Evolutionary conservation across 1,284 basidiomycete species (phyloP).

Genomic region (Rhizoctonia solani): DNA sequence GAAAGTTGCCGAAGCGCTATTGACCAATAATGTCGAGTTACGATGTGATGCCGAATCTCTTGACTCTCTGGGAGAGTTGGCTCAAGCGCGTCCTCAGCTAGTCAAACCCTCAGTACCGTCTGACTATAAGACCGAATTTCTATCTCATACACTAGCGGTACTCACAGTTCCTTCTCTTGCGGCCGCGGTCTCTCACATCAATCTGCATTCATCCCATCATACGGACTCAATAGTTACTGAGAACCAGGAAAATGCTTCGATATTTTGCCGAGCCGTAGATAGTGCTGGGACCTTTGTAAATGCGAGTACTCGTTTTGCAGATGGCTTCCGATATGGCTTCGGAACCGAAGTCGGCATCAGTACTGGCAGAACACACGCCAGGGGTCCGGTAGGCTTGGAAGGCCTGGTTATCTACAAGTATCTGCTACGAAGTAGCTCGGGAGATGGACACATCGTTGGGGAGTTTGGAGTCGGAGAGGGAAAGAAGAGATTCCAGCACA

Average conservation of each 20-base stretch:
- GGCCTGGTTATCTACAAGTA: slow-evolving; percentile 97
- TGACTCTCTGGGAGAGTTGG: slow-evolving; percentile 46
- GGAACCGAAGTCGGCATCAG: slow-evolving; percentile 98
- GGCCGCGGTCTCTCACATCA: slow-evolving; percentile 87
- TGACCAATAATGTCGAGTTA: slow-evolving; percentile 72
- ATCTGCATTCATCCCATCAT: slow-evolving; percentile 91
- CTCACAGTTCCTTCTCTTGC: slow-evolving; percentile 69
- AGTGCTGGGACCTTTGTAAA: slow-evolving; percentile 95
- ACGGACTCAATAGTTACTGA: slow-evolving; percentile 96
- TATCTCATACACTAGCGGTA: slow-evolving; percentile 83
- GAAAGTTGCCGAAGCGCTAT: slow-evolving; percentile 71
- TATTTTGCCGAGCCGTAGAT: slow-evolving; percentile 87
- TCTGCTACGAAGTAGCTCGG: slow-evolving; percentile 74
- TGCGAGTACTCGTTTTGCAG: slow-evolving; percentile 92
- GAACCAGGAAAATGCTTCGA: slow-evolving; percentile 62
- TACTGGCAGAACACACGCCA: slow-evolving; percentile 94
- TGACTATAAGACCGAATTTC: slow-evolving; percentile 87
- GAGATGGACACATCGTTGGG: slow-evolving; percentile 74
- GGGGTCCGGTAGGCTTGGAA: slow-evolving; percentile 95
- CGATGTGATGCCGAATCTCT: slow-evolving; percentile 76
- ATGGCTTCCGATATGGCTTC: slow-evolving; percentile 96
- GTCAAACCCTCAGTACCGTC: slow-evolving; percentile 56
- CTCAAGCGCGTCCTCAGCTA: slow-evolving; percentile 46
- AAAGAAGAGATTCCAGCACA: slow-evolving; percentile 77
- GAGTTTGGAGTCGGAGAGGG: slow-evolving; percentile 77